phyloP scores from a whole-genome alignment of 208 protist species.

The Leishmania guyanensis region DNA sequence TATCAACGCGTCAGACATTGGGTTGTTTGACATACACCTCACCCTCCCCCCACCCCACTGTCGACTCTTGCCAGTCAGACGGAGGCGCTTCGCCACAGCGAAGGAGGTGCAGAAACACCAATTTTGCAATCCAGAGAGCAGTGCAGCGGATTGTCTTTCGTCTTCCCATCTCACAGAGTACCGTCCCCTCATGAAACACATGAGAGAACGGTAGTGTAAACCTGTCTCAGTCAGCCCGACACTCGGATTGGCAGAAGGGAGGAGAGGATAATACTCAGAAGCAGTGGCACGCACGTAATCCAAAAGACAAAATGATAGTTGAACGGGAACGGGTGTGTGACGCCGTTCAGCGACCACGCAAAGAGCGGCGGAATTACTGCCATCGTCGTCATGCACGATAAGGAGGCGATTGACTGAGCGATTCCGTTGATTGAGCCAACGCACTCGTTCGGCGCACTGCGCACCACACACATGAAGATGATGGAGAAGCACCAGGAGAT shows the following conservation, averaged over 20 bases:
- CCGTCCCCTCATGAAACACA: neutral
- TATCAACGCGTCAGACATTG: neutral
- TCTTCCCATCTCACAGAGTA: neutral
- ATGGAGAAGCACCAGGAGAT: slow-evolving; percentile 65
- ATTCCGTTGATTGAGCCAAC: slow-evolving; percentile 65
- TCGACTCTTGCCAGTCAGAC: neutral
- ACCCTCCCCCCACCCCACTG: neutral
- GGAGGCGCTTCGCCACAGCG: neutral
- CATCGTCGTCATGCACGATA: slow-evolving; percentile 53
- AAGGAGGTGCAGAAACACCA: neutral
- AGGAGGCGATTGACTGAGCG: slow-evolving; percentile 52
- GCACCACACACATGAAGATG: slow-evolving; percentile 60
- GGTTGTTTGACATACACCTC: neutral
- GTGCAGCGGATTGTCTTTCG: neutral
- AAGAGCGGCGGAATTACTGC: slow-evolving; percentile 65
- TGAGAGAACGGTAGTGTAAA: neutral
- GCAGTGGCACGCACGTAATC: slow-evolving; percentile 45
- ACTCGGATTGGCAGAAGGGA: slow-evolving; percentile 29
- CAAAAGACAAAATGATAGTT: slow-evolving; percentile 64
- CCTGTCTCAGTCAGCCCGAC: neutral
- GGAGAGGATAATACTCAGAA: slow-evolving; percentile 33
- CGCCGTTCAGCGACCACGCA: slow-evolving; percentile 61
- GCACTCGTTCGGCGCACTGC: slow-evolving; percentile 56
- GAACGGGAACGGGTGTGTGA: slow-evolving; percentile 41
- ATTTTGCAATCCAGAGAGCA: neutral